phyloP scores from a whole-genome alignment of 2,329 filamentous ascomycete genomes.

The Phialophora chinensis region DNA sequence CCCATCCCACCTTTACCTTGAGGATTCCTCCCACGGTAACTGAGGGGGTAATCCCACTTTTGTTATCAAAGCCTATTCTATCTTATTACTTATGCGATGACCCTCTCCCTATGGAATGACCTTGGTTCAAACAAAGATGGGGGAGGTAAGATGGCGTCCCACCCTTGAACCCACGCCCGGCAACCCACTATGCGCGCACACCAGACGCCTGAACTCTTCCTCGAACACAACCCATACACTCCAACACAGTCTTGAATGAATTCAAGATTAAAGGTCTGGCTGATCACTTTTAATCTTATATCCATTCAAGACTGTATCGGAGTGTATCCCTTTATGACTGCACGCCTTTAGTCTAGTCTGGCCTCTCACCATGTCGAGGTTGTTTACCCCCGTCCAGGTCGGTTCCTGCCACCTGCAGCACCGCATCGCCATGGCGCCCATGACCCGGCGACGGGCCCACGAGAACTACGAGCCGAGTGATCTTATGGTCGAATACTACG shows the following conservation, averaged over 20 bases:
- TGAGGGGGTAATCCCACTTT: background rate
- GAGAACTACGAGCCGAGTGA: slow-evolving; percentile 44
- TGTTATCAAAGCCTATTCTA: background rate
- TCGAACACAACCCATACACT: background rate
- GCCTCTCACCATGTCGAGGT: slow-evolving; percentile 8
- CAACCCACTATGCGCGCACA: background rate
- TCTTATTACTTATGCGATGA: background rate
- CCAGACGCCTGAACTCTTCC: background rate
- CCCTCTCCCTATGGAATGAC: background rate
- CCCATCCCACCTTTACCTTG: background rate
- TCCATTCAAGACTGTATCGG: background rate
- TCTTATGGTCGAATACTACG: slow-evolving; percentile 50
- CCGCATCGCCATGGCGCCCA: slow-evolving; percentile 58
- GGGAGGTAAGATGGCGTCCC: background rate
- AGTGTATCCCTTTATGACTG: background rate
- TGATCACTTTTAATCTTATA: background rate
- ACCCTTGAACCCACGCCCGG: background rate
- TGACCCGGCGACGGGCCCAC: slow-evolving; percentile 60
- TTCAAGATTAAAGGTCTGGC: background rate
- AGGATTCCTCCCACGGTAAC: background rate
- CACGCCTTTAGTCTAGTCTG: background rate
- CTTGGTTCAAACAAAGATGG: background rate
- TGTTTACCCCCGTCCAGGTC: slow-evolving; percentile 17
- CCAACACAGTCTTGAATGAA: background rate
- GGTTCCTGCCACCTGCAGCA: slow-evolving; percentile 43